Evolutionary conservation across 441 rosid species (phyloP), one percentile per base, ranked within the genome.

Genomic region (Pelargonium fulgidum): DNA sequence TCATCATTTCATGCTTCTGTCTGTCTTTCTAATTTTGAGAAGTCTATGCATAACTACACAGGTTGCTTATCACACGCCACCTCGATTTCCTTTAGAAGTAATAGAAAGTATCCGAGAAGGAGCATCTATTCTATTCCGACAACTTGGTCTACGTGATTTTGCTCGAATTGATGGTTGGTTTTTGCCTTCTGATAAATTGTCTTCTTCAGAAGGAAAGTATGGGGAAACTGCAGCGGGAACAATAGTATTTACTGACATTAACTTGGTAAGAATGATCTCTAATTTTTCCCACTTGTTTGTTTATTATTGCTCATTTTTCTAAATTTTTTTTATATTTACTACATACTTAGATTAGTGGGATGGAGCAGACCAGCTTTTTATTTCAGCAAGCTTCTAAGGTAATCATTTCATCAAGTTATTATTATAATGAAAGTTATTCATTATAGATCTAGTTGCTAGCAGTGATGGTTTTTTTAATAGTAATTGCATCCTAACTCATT

Each of bases 351-450:
- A 94, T 94, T 76, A 94, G 99, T 82, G 99, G 97, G 72, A 91
- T 94, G 99, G 97, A 94, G 82, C 97, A 94, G 83, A 91, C 95
- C 48, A 94, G 97, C 81, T 91, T 91, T 78, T 84, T 94, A 65
- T 94, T 91, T 84, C 99, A 91, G 82, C 99, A 94, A 81, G 96
- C 99, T 72, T 94, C 96, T 47, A 91, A 94, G 99, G 99, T 91
- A 81, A 68, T 67, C 22, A 10, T 59, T 22, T 59, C 33, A 9
- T 59, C 8, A 22, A 8, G 10, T 8, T 59, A 13, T 22, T 20
- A 4, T 22, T 20, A 12, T 22, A 59, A 12, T 59, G 36, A 22
- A 59, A 59, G 33, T 22, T 59, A 24, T 59, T 59, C n/a, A 59
- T 59, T 59, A 11, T 22, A 44, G 11, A 5, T 59, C 36, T 59